Percentiles rank a stretch among this genome's conserved stretches.
These are phyloP conservation scores for Trypanosoma brucei DNA, from an alignment of 208 protist species.

Conservation along the genomic window DNA sequence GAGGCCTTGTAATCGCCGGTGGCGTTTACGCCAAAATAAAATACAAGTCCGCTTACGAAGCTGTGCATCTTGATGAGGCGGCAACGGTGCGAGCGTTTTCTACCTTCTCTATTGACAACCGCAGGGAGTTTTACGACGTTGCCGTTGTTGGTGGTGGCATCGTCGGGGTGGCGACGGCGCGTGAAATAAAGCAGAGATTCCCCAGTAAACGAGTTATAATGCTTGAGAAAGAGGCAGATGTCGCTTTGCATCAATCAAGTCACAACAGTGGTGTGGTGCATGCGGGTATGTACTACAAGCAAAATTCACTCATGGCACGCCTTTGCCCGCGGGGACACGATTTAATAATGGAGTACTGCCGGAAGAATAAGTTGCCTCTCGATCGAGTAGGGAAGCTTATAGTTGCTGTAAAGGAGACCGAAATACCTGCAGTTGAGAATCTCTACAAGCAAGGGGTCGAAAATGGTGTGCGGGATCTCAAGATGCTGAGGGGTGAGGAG, in stretches of 20 bases:
- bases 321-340: conserved; percentile 84
- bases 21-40: conserved; percentile 28
- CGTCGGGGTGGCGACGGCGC: conserved; percentile 73
- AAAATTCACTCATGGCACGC: conserved; percentile 63
- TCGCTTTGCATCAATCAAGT: conserved; percentile 86
- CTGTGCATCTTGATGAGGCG: conserved; percentile 24
- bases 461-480: conserved; percentile 82
- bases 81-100: conserved; percentile 30
- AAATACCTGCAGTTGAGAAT: conserved; percentile 52
- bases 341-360: conserved; percentile 85
- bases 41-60: conserved; percentile 50
- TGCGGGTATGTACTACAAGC: conserved; percentile 89
- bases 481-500: conserved; percentile 58
- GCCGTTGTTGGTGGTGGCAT: conserved; percentile 87
- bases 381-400: conserved; percentile 89
- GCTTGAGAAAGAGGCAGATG: conserved; percentile 82
- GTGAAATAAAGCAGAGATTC: conserved; percentile 59
- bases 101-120: conserved; percentile 39
- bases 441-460: conserved; percentile 69
- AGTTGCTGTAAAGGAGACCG: conserved; percentile 56
- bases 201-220: conserved; percentile 75
- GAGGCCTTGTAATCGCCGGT: conserved; percentile 38
- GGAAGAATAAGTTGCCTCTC: conserved; percentile 74
- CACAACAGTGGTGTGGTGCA: conserved; percentile 92
- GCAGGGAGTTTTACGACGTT: conserved; percentile 79